Evolutionary conservation across 1,284 basidiomycete genomes (phyloP), one percentile per base, ranked within the genome.

Genomic region (Trametes sp.): DNA sequence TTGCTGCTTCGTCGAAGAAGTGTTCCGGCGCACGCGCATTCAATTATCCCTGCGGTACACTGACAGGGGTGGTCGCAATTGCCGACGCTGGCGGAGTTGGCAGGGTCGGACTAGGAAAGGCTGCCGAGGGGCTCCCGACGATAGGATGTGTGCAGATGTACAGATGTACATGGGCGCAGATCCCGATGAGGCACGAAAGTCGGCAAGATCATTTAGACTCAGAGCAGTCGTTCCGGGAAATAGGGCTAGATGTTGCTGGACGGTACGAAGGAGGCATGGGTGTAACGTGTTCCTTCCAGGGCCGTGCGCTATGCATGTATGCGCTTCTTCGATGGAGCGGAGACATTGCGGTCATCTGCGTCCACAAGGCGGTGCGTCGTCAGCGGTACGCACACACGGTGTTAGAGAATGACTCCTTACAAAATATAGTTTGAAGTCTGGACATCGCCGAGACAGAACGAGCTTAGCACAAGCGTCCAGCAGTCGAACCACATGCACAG

Each of bases 401-500:
- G 4, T 5, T 4, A 3, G 13, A 33, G 16, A 4, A 7, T 46
- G n/a, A 21, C 6, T 49, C 19, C 48, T 31, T 13, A 26, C 42
- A 11, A 10, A 16, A 7, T 13, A 13, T n/a, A 29, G 28, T 13
- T 19, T 21, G n/a, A 19, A 33, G 45, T 46, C 48, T 60, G 35
- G 52, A 21, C 33, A 53, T 53, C 31, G 45, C 44, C 49, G 52
- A 26, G 42, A 31, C 51, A 24, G 48, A 45, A 50, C 28, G 26
- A 50, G 56, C 53, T 50, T 61, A 59, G 61, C 38, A 45, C 44
- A 28, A 41, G 62, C 59, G 55, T 48, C 44, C 38, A 23, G 29
- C n/a, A 48, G 51, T 42, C 41, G 29, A 59, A 42, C n/a, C 28
- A 35, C 19, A 28, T 29, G 61, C 53, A 59, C 59, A 53, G 56